Evolutionary conservation across 768 basidiomycete species (phyloP).

Genomic region (Mycena latifolia): DNA sequence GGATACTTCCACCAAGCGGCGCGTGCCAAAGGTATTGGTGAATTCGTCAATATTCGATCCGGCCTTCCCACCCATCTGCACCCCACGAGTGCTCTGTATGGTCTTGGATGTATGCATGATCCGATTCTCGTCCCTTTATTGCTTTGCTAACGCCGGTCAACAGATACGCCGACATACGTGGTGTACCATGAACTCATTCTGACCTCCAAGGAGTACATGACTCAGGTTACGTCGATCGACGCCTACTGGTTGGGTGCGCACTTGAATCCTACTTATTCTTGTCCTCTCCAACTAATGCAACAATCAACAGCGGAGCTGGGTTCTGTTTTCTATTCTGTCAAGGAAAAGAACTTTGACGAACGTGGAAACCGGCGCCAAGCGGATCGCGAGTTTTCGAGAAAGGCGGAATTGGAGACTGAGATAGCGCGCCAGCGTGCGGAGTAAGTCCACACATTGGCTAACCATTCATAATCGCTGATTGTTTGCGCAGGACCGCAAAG

Average conservation of each 20-base stretch:
- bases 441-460: slow-evolving; percentile 52
- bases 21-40: slow-evolving; percentile 97
- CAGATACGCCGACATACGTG: slow-evolving; percentile 96
- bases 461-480: slow-evolving; percentile 14
- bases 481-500: slow-evolving; percentile 64
- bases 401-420: slow-evolving; percentile 91
- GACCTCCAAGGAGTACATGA: slow-evolving; percentile 98
- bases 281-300: not conserved
- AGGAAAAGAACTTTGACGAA: slow-evolving; percentile 98
- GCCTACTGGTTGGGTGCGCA: slow-evolving; percentile 94
- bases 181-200: slow-evolving; percentile 97
- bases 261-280: not conserved
- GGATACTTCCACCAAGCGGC: slow-evolving; percentile 99
- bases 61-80: slow-evolving; percentile 96
- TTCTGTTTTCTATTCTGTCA: slow-evolving; percentile 96
- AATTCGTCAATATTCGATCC: slow-evolving; percentile 97
- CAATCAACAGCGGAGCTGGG: slow-evolving; percentile 86
- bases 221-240: slow-evolving; percentile 97
- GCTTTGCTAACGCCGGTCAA: slow-evolving; percentile 25
- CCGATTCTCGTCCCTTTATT: slow-evolving; percentile 3
- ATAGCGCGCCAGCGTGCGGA: slow-evolving; percentile 88
- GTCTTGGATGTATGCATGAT: slow-evolving; percentile 85
- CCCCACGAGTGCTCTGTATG: slow-evolving; percentile 96
- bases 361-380: slow-evolving; percentile 80
- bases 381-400: slow-evolving; percentile 92